Evolutionary conservation across 164 flowering plant species (phyloP), one percentile per base, ranked within the genome.

Genomic region (Chloranthus sessilifolius): DNA sequence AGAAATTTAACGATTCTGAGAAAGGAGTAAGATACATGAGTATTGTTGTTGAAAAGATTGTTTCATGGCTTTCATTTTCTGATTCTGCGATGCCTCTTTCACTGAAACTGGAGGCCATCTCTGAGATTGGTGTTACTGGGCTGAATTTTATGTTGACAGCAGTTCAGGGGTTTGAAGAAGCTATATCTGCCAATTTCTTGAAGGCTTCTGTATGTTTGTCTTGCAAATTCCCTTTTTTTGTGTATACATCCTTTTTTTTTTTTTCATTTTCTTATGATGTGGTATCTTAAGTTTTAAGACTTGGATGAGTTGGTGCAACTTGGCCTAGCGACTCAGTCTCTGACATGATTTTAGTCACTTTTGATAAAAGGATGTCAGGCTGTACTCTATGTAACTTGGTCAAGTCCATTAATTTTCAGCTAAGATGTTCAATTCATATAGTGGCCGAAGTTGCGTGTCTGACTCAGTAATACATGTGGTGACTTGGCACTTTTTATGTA

Each of bases 41-140:
- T 47, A 53, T 69, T 63, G 95, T 82, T 46, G 73, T 85, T 46
- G 88, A 81, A 36, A 78, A 66, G 53, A 33, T 79, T 59, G 50
- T 74, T 56, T 67, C 73, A 16, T 53, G 75, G 59, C 45, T 76
- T 35, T 61, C 72, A 58, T 51, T 47, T 27, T 64, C 55, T 60
- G 72, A 81, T 57, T 46, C 44, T 25, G 17, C 56, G 23, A 59
- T 78, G 65, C 83, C 94, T 55, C 64, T 67, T 38, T 38, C 74
- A 5, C 67, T 78, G 50, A 76, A 64, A 50, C 60, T 92, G 47
- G 81, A 83, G 64, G 88, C 90, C 24, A 24, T 81, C 33, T 72
- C 64, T 66, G 73, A 61, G 14, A 68, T 92, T 59, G 87, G 94
- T 39, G 44, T 56, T 26, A 67, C 71, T 41, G 78, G 83, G 31